Conservation (phyloP, 129 eudicot genomes). For the Chrysanthemum makinoi region DNA sequence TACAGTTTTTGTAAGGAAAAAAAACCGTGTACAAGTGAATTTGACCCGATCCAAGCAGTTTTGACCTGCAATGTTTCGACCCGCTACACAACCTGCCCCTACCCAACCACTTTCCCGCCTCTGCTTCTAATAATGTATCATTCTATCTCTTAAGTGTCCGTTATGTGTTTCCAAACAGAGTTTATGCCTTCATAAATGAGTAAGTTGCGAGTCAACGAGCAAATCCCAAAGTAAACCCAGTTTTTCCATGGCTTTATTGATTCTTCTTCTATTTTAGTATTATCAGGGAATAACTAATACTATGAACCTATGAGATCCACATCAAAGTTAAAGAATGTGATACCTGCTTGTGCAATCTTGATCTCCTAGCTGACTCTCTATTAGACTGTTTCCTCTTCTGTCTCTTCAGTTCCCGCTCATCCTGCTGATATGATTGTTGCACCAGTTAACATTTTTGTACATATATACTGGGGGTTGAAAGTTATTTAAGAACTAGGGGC, state of each 20-base stretch:
- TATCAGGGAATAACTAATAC: neutral
- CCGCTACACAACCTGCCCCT: neutral
- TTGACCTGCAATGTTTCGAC: neutral
- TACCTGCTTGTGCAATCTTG: constrained; percentile 98
- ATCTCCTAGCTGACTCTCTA: constrained; percentile 93
- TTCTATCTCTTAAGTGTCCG: too few species aligned
- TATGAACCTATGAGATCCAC: constrained; percentile 1
- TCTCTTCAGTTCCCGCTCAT: constrained; percentile 88
- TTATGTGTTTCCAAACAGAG: too few species aligned
- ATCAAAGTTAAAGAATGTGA: neutral
- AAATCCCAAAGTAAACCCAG: neutral
- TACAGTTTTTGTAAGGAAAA: neutral
- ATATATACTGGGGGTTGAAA: neutral
- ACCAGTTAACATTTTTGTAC: constrained; percentile 7
- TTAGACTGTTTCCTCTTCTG: constrained; percentile 97
- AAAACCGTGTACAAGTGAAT: neutral
- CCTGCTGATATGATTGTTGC: constrained; percentile 47
- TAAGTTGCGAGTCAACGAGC: neutral
- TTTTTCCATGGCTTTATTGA: neutral
- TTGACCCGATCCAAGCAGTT: neutral
- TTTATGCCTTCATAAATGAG: neutral
- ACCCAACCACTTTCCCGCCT: too few species aligned
- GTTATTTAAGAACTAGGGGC: neutral
- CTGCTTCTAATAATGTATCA: too few species aligned
- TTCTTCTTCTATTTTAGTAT: neutral